Evolutionary conservation across 768 basidiomycete species (phyloP).

Genomic region (Pleurotus platypus): DNA sequence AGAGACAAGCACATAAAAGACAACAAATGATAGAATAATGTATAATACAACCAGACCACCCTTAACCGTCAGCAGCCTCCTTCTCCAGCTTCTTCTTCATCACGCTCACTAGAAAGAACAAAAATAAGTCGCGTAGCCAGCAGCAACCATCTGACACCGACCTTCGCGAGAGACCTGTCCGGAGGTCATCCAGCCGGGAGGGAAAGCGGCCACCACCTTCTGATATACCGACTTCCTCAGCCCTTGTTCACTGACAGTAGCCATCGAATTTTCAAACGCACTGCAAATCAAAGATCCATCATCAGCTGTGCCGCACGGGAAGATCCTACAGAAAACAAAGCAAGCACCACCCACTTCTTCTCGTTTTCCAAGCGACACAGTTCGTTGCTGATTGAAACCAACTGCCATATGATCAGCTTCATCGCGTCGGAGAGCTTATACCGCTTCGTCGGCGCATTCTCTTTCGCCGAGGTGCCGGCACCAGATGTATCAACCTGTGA

Average conservation of each 20-base stretch:
- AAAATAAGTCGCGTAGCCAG: slow-evolving; percentile 1
- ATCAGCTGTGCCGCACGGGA: not conserved
- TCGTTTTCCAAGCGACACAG: slow-evolving; percentile 67
- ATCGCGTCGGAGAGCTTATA: slow-evolving; percentile 79
- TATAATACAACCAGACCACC: no score
- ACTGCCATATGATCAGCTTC: slow-evolving; percentile 77
- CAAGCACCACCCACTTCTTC: slow-evolving; percentile 45
- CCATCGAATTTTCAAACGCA: slow-evolving; percentile 63
- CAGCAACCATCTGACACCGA: slow-evolving; percentile 27
- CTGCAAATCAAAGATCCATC: slow-evolving; percentile 14
- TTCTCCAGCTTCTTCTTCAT: slow-evolving; percentile 83
- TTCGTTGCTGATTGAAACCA: slow-evolving; percentile 81
- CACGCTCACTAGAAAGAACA: slow-evolving; percentile 57
- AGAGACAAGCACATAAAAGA: no score
- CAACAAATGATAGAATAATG: no score
- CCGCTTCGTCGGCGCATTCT: slow-evolving; percentile 54
- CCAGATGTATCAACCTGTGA: slow-evolving; percentile 11
- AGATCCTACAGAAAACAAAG: not conserved
- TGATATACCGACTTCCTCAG: slow-evolving; percentile 78
- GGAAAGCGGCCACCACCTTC: slow-evolving; percentile 82
- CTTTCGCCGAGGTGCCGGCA: slow-evolving; percentile 30
- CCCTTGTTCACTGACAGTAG: slow-evolving; percentile 79
- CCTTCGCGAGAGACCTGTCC: slow-evolving; percentile 87
- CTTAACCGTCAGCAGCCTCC: slow-evolving; percentile 50
- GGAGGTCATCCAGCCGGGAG: slow-evolving; percentile 81